Conservation (phyloP, 1,284 basidiomycete genomes). For the Phylloboletellus chloephorus region DNA sequence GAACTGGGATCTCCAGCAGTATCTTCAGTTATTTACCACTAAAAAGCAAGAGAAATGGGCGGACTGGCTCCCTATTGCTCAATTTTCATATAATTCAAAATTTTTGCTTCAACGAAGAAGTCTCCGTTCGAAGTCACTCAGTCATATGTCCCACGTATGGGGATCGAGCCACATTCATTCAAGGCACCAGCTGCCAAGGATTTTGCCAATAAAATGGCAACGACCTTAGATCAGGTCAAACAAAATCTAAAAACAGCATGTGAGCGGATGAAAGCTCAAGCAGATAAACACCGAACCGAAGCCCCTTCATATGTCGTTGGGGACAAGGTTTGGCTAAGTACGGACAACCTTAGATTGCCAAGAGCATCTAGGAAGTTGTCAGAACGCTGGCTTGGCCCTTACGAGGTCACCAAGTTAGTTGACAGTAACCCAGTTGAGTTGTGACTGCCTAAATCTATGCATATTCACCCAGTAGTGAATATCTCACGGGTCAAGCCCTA, state of each 20-base stretch:
- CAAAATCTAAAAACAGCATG: not conserved
- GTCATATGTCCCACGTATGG: not conserved
- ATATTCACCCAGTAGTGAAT: not conserved
- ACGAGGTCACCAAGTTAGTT: not conserved
- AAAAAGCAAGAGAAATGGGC: constrained; percentile 38
- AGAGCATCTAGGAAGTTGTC: too few relatives aligned
- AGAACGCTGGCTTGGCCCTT: too few relatives aligned
- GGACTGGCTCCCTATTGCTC: constrained; percentile 24
- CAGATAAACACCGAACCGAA: not conserved
- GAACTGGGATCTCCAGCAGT: constrained; percentile 35
- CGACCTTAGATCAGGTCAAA: too few relatives aligned
- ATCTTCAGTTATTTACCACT: constrained; percentile 28
- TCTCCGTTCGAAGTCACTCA: too few relatives aligned
- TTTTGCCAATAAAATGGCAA: too few relatives aligned
- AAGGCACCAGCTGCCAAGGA: not conserved
- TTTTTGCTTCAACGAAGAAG: not conserved
- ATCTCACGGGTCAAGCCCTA: too few relatives aligned
- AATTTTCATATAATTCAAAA: constrained; percentile 33
- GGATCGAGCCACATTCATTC: not conserved
- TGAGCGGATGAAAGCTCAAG: not conserved
- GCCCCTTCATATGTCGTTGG: not conserved
- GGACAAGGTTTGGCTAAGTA: not conserved
- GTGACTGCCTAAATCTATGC: not conserved
- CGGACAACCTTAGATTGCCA: too few relatives aligned
- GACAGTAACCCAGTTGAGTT: not conserved